Conservation (phyloP, 1,284 basidiomycete genomes). For the Trichosporon faecale region DNA sequence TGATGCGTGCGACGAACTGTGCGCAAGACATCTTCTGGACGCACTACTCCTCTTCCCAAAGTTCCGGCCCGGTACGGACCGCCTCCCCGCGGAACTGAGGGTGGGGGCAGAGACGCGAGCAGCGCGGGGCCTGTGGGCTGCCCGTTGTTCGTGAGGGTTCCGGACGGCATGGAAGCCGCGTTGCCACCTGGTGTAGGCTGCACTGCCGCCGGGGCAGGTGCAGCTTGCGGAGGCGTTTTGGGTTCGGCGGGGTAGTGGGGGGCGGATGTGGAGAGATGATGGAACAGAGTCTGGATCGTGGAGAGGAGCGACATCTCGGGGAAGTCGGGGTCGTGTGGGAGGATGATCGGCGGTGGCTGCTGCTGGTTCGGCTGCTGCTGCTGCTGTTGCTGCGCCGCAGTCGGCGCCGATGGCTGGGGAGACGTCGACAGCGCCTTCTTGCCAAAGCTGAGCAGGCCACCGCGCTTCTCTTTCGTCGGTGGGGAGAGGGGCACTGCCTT, state of each 20-base stretch:
- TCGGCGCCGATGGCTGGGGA: not conserved
- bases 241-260: constrained; percentile 48
- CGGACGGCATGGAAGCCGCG: constrained; percentile 38
- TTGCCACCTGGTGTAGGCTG: constrained; percentile 19
- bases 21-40: constrained; percentile 82
- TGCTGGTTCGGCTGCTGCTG: constrained; percentile 17
- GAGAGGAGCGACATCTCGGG: constrained; percentile 76
- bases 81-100: constrained; percentile 45
- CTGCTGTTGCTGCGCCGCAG: constrained; percentile 11
- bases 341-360: constrained; percentile 22
- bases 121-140: constrained; percentile 40
- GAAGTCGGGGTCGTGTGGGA: constrained; percentile 56
- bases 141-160: constrained; percentile 24
- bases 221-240: constrained; percentile 18
- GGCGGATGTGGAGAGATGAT: constrained; percentile 60
- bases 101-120: constrained; percentile 46
- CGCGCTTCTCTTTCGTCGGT: constrained; percentile 29
- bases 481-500: constrained; percentile 14
- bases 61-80: constrained; percentile 50
- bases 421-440: constrained; percentile 15
- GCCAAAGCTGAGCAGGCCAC: constrained; percentile 24
- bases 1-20: constrained; percentile 86
- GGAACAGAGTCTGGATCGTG: constrained; percentile 84
- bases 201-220: not conserved
- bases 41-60: constrained; percentile 73